A percentile compares a stretch with the other conserved stretches of the same genome.
Conservation (phyloP, 2,329 filamentous ascomycete species). For the Aspergillus quadricinctus region DNA sequence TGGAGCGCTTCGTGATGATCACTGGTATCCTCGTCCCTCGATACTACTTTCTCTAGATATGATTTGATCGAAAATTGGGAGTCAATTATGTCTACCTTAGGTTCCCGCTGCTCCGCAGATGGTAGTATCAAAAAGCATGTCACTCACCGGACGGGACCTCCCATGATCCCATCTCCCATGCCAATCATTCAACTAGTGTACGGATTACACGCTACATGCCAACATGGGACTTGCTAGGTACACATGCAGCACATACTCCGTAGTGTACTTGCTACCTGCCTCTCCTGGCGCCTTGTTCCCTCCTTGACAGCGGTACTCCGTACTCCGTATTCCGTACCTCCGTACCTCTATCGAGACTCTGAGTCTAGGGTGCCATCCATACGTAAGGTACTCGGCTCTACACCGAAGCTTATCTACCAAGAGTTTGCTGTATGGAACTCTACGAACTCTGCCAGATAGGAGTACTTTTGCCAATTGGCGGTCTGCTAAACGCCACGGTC, state of each 20-base stretch:
- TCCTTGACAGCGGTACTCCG: not conserved
- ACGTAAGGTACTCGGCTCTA: no score
- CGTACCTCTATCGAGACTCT: no score
- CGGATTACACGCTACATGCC: not conserved
- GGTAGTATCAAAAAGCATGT: not conserved
- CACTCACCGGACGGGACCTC: not conserved
- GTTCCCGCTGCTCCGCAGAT: not conserved
- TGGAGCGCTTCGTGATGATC: not conserved
- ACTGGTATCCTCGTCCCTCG: not conserved
- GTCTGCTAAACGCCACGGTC: conserved; percentile 4
- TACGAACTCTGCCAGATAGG: not conserved
- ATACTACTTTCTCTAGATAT: not conserved
- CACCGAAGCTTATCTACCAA: not conserved
- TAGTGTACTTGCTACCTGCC: not conserved
- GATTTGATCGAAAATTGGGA: no score
- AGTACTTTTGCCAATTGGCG: conserved; percentile 12
- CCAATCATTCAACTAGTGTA: not conserved
- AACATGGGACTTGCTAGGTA: not conserved
- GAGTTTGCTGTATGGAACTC: no score
- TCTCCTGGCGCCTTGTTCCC: not conserved
- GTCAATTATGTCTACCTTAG: not conserved
- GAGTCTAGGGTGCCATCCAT: no score
- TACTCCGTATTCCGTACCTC: not conserved
- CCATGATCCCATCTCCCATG: no score
- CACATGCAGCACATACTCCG: not conserved